These are phyloP conservation scores for Globisporangium perplexum DNA, from an alignment of 352 stramenopile genomes.

Conservation along the genomic window DNA sequence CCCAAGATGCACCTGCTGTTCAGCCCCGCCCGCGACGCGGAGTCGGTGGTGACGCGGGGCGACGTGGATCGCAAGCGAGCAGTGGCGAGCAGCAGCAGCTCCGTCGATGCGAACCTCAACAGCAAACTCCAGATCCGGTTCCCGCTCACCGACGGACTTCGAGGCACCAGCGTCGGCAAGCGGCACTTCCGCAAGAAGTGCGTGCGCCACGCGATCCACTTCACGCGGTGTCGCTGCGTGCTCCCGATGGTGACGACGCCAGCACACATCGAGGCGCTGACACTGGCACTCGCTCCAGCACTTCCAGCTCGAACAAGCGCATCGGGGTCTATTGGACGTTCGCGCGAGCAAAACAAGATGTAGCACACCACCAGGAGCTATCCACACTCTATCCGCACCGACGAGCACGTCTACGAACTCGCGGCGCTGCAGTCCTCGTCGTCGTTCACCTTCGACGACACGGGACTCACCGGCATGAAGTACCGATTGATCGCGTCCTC, in stretches of 20 bases:
- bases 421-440: conserved; percentile 4
- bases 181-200: conserved; percentile 55
- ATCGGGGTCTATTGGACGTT: not conserved
- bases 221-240: conserved; percentile 58
- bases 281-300: conserved; percentile 24
- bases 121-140: conserved; percentile 22
- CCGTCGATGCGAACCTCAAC: not conserved
- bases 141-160: conserved; percentile 40
- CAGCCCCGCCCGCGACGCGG: not conserved
- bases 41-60: not conserved
- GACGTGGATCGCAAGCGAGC: not conserved
- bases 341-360: not conserved
- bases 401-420: not conserved
- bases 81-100: conserved; percentile 5
- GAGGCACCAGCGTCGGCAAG: conserved; percentile 46
- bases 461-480: conserved; percentile 95
- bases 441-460: conserved; percentile 44
- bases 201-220: conserved; percentile 35
- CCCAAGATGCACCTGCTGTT: conserved; percentile 34
- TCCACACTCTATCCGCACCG: not conserved
- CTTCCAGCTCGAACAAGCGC: not conserved
- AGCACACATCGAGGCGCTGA: conserved; percentile 49
- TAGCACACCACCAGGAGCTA: not conserved
- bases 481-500: conserved; percentile 93
- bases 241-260: conserved; percentile 45